Percentiles rank a stretch among this genome's conserved stretches.
phyloP scores from a whole-genome alignment of 2,329 filamentous ascomycete genomes.

The Exophiala sp. region DNA sequence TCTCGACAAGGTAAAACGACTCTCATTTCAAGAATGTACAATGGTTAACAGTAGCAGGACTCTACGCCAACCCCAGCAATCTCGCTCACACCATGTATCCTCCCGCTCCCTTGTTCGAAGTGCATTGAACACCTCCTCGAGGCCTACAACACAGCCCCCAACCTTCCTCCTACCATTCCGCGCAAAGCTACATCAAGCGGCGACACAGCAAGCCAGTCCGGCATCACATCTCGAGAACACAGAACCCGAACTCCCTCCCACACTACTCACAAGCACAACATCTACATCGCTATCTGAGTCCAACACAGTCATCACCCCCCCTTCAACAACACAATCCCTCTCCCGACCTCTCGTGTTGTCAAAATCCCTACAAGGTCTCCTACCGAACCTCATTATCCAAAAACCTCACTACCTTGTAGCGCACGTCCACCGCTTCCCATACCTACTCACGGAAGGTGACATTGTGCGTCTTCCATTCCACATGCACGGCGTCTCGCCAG shows the following conservation, averaged over 20 bases:
- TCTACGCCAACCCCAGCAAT: constrained; percentile 6
- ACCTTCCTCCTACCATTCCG: constrained; percentile 33
- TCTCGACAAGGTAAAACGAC: constrained; percentile 5
- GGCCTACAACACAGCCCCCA: constrained; percentile 12
- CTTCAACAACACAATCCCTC: constrained; percentile 26
- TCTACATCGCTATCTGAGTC: constrained; percentile 16
- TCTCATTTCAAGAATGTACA: background rate
- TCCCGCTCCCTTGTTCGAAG: constrained; percentile 16
- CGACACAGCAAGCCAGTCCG: constrained; percentile 17
- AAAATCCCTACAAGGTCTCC: constrained; percentile 39
- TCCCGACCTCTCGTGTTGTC: constrained; percentile 38
- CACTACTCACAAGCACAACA: constrained; percentile 27
- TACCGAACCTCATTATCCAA: constrained; percentile 44
- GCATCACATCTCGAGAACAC: constrained; percentile 31
- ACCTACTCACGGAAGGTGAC: constrained; percentile 61
- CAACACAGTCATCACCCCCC: constrained; percentile 16
- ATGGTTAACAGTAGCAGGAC: constrained; percentile 2
- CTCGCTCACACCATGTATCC: constrained; percentile 20
- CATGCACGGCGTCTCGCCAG: constrained; percentile 71
- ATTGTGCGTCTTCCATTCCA: constrained; percentile 72
- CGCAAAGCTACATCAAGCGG: constrained; percentile 41
- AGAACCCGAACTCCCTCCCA: constrained; percentile 31
- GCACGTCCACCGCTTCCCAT: constrained; percentile 49
- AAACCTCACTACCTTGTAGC: constrained; percentile 47
- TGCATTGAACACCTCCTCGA: constrained; percentile 19